These are phyloP conservation scores for Lentinula boryana DNA, from an alignment of 768 basidiomycete genomes.

Conservation along the genomic window DNA sequence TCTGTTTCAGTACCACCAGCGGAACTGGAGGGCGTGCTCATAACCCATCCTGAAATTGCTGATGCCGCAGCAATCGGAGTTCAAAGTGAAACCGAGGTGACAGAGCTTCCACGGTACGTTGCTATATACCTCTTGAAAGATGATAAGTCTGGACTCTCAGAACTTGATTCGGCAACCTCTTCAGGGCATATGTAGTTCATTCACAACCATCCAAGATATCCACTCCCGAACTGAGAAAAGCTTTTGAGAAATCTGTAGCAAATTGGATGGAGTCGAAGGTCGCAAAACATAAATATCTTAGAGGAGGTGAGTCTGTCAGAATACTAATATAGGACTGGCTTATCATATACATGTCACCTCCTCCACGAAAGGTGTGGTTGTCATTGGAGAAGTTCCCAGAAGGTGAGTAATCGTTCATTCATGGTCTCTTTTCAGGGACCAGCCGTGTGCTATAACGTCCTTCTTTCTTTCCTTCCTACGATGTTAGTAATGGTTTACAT, in stretches of 20 bases:
- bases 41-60: slow-evolving; percentile 69
- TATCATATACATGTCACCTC: slow-evolving; percentile 8
- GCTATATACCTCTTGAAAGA: no score
- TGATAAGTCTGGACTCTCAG: no score
- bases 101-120: slow-evolving; percentile 70
- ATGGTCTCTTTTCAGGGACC: no score
- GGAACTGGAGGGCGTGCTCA: slow-evolving; percentile 72
- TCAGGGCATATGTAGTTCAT: slow-evolving; percentile 61
- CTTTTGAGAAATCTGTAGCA: slow-evolving; percentile 47
- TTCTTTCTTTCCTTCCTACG: no score
- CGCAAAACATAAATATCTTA: slow-evolving; percentile 69
- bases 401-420: slow-evolving; percentile 32
- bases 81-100: slow-evolving; percentile 57
- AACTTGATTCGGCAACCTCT: not conserved
- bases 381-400: slow-evolving; percentile 63
- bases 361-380: slow-evolving; percentile 52
- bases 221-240: slow-evolving; percentile 27
- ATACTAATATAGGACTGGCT: not conserved
- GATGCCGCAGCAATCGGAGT: slow-evolving; percentile 83
- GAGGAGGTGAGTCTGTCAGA: slow-evolving; percentile 46
- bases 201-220: slow-evolving; percentile 30
- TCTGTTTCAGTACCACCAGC: slow-evolving; percentile 61
- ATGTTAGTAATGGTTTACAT: no score
- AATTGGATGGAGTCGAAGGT: slow-evolving; percentile 68
- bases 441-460: no score